Evolutionary conservation across 2,329 filamentous ascomycete genomes (phyloP).

Genomic region (Pleurostoma richardsiae): DNA sequence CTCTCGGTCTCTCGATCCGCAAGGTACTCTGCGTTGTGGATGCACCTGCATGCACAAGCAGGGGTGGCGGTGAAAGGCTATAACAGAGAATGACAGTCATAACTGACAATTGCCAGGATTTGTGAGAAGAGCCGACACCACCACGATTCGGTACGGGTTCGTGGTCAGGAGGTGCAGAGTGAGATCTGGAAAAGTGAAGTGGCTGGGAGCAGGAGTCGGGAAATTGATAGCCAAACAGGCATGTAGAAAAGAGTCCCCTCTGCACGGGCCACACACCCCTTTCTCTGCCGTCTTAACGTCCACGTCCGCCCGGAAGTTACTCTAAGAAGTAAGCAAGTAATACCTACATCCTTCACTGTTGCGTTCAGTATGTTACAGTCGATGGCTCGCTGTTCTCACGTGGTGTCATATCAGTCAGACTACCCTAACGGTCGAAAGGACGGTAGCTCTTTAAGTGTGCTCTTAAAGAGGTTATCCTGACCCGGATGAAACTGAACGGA

Average conservation of each 20-base stretch:
- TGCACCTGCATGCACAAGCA: neutral
- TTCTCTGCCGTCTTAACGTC: neutral
- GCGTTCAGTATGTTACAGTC: neutral
- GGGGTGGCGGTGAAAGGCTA: neutral
- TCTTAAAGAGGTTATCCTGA: too few relatives aligned
- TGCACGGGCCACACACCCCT: neutral
- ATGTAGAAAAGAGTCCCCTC: neutral
- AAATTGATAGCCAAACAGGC: neutral
- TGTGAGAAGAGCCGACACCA: too few relatives aligned
- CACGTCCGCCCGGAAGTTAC: neutral
- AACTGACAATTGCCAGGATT: neutral
- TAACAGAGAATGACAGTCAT: neutral
- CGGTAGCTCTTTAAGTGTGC: neutral
- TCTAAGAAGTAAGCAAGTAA: neutral
- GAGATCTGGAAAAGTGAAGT: neutral
- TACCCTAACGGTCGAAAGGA: neutral
- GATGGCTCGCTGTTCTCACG: neutral
- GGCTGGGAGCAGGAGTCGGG: neutral
- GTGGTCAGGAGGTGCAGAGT: neutral
- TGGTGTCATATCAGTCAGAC: neutral
- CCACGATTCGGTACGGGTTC: too few relatives aligned
- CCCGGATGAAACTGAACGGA: too few relatives aligned
- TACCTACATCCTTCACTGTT: too few relatives aligned
- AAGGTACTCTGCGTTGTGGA: neutral
- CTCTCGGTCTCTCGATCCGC: neutral